Conservation (phyloP, 2,329 filamentous ascomycete genomes). For the Aspergillus arachidicola region DNA sequence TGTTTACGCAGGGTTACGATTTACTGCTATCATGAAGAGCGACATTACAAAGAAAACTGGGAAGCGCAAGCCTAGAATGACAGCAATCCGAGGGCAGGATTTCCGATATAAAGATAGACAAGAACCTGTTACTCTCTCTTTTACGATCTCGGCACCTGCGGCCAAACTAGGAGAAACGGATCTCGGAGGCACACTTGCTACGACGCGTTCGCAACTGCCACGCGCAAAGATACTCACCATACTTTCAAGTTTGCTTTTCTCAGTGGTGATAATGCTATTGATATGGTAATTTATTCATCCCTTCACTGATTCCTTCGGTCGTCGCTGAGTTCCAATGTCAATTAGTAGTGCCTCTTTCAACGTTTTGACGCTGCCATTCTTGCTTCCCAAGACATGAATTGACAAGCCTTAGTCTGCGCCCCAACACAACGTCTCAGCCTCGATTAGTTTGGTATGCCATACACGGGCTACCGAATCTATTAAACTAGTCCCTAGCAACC, state of each 20-base stretch:
- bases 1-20: not conserved
- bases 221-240: not conserved
- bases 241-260: not conserved
- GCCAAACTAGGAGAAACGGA: not conserved
- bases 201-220: not conserved
- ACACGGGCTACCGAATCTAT: not conserved
- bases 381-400: not conserved
- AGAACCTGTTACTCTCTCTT: not conserved
- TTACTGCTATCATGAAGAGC: not conserved
- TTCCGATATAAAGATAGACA: not conserved
- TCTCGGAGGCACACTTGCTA: not conserved
- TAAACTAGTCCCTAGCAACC: not conserved
- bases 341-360: not conserved
- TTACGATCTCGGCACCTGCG: not conserved
- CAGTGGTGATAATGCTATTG: not conserved
- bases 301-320: rapidly evolving
- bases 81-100: rapidly evolving
- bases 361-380: not conserved
- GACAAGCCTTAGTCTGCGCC: not conserved
- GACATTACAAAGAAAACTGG: not conserved
- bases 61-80: not conserved
- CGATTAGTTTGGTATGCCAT: not conserved
- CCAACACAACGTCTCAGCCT: not conserved
- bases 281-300: not conserved
- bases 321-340: not conserved